Conservation (phyloP, 345 rosid genomes). For the Carallia pectinifolia region DNA sequence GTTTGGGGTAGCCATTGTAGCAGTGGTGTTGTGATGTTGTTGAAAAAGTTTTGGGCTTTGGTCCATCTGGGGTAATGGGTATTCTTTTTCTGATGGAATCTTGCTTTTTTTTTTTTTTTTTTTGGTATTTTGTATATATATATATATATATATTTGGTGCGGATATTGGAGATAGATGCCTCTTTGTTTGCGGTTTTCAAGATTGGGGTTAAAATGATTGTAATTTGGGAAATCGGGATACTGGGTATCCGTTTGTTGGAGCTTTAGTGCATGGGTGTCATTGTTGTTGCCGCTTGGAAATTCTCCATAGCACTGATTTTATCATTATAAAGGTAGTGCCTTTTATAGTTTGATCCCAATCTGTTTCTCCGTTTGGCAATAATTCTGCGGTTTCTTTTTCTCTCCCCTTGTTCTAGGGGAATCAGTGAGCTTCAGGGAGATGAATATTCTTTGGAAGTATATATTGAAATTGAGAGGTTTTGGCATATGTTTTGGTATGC, state of each 20-base stretch:
- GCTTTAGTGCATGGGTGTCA: not conserved
- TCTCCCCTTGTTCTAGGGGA: too few species aligned
- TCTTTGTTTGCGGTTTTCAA: not conserved
- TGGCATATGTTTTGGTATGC: too few species aligned
- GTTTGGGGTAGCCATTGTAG: not conserved
- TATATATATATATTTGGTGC: not conserved
- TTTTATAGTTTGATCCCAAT: too few species aligned
- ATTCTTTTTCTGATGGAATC: not conserved
- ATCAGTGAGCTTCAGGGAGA: too few species aligned
- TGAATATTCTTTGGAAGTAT: too few species aligned
- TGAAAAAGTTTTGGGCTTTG: constrained; percentile 6
- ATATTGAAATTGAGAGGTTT: too few species aligned
- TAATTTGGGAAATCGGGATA: not conserved
- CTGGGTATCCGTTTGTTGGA: not conserved
- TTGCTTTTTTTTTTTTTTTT: too few species aligned
- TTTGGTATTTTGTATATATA: too few species aligned
- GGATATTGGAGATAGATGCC: not conserved
- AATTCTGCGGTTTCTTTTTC: too few species aligned
- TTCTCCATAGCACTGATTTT: too few species aligned
- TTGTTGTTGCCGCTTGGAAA: not conserved
- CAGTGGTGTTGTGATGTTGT: not conserved
- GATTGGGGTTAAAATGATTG: not conserved
- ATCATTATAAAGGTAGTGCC: too few species aligned
- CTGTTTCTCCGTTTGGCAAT: too few species aligned
- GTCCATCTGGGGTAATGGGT: constrained; percentile 11